Conservation (phyloP, 1,284 basidiomycete genomes). For the Hemileia vastatrix region DNA sequence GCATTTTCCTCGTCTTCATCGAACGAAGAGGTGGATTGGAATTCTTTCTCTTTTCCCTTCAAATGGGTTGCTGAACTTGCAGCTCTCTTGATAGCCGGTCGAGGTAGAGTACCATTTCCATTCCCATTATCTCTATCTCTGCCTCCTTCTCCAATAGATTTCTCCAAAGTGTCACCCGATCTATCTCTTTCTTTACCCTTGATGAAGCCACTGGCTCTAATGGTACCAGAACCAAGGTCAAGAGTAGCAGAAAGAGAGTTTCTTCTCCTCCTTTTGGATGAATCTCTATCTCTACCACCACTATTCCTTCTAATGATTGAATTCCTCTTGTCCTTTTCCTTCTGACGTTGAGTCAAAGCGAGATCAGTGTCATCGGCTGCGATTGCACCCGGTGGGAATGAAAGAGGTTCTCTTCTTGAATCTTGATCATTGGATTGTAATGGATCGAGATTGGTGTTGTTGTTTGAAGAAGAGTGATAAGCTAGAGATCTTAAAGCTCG, state of each 20-base stretch:
- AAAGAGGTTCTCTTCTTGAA: background rate
- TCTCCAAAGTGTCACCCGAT: background rate
- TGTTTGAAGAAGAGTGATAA: background rate
- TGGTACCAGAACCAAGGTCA: background rate
- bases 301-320: background rate
- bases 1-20: background rate
- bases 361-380: background rate
- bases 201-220: background rate
- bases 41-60: background rate
- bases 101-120: background rate
- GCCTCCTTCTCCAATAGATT: background rate
- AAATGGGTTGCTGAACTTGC: background rate
- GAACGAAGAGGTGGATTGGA: too few species aligned
- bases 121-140: background rate
- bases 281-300: background rate
- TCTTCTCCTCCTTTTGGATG: background rate
- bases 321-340: background rate
- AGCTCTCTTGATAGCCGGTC: background rate
- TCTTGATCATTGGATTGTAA: background rate
- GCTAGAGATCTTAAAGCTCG: background rate
- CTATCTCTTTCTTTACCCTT: background rate
- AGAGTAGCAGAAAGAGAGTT: background rate
- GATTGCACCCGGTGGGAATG: background rate
- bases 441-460: too few species aligned
- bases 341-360: background rate